Base-by-base conservation (phyloP, 345 rosid genomes). In the Raphanus raphanistrum region DNA sequence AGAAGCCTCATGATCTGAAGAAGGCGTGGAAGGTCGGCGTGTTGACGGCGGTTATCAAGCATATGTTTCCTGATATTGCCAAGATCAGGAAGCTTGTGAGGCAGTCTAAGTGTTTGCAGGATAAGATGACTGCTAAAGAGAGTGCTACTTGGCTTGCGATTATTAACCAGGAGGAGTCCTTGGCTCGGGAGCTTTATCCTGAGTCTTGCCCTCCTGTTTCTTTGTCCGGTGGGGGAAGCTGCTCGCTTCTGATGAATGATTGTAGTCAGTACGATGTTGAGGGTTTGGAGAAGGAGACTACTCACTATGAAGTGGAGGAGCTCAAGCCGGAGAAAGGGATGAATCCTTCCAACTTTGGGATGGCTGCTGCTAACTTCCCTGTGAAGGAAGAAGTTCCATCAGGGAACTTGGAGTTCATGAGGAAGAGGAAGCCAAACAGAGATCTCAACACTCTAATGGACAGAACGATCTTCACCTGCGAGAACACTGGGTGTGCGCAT, bases 101-200 rank as follows among this genome's bases (percentile, higher is more conserved):
- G 71, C 94, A 90, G 64, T 93, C 98, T 12, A 95, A 95, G 73
- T 95, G 99, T 83, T 86, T 95, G 79, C 99, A 95, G 85, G 99
- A 95, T 86, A 95, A 95, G 87, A 95, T 95, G 98, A 95, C 99
- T 0, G 99, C 98, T 38, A 95, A 91, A 79, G 99, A 95, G 88
- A 95, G 98, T 85, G 99, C 99, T 28, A 90, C 92, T 36, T 95
- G 99, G 99, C 82, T 91, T 78, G 94, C 91, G 25, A 96, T 95
- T 68, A 83, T 95, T 82, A 87, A 84, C 85, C 88, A 86, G 54
- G 97, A 93, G 75, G 99, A 92, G 80, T 81, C 99, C 29, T 81
- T 84, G 36, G 84, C 92, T 67, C 83, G 63, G 68, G 97, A 91
- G 82, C 94, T 87, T 71, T 71, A 84, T 10, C 71, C 83, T 70